Conservation (phyloP, 371 early-diverging fungal genomes). For the Zopfochytrium polystomum region DNA sequence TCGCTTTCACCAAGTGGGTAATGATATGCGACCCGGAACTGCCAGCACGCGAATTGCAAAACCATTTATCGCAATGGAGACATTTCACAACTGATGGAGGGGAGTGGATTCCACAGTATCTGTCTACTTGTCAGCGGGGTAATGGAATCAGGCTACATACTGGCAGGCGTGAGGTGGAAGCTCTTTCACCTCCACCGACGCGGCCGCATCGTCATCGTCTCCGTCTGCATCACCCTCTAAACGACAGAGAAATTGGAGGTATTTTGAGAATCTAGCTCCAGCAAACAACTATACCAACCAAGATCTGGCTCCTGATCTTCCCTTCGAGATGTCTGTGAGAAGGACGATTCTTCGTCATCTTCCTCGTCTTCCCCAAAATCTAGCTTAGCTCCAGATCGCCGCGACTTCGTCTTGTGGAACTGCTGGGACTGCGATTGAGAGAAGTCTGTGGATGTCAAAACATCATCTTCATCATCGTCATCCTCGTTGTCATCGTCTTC, state of each 20-base stretch:
- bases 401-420: conserved; percentile 5
- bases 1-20: conserved; percentile 89
- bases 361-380: conserved; percentile 10
- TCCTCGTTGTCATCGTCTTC: neutral
- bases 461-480: conserved; percentile 24
- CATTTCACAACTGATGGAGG: conserved; percentile 91
- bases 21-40: conserved; percentile 95
- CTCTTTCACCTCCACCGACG: conserved; percentile 48
- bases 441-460: conserved; percentile 24
- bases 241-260: too few relatives aligned
- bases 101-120: conserved; percentile 91
- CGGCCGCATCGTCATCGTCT: conserved; percentile 31
- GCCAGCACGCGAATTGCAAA: conserved; percentile 86
- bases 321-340: too few relatives aligned
- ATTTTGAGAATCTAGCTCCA: too few relatives aligned
- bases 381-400: conserved; percentile 1
- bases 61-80: conserved; percentile 90
- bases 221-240: conserved; percentile 20
- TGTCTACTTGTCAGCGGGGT: conserved; percentile 1
- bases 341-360: conserved; percentile 11
- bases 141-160: conserved; percentile 37
- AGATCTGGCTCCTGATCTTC: too few relatives aligned
- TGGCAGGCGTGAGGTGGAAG: conserved; percentile 86
- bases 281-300: too few relatives aligned
- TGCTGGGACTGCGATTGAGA: conserved; percentile 28